Evolutionary conservation across 768 basidiomycete genomes (phyloP).

Genomic region (Antrodiella citrinella): DNA sequence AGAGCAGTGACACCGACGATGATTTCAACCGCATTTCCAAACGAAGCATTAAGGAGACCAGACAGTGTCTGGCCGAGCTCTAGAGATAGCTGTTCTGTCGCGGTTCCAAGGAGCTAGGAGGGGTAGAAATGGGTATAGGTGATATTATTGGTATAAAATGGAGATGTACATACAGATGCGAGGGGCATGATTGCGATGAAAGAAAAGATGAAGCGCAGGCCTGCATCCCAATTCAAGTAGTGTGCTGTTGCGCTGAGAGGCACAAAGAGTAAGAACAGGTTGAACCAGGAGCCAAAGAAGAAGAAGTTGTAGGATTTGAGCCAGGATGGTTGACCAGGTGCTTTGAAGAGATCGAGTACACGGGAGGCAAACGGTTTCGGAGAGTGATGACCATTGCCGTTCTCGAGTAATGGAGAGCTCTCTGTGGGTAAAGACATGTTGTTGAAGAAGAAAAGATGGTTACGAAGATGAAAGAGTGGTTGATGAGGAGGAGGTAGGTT

Average conservation of each 20-base stretch:
- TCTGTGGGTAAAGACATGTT: constrained; percentile 33
- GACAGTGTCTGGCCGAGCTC: constrained; percentile 80
- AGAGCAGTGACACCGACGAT: constrained; percentile 86
- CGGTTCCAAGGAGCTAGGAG: constrained; percentile 62
- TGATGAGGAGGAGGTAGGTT: constrained; percentile 4
- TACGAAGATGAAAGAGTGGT: neutral
- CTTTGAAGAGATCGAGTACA: constrained; percentile 35
- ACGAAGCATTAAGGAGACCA: constrained; percentile 79
- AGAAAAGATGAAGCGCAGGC: constrained; percentile 63
- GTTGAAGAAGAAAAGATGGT: constrained; percentile 3
- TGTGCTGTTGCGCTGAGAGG: constrained; percentile 65
- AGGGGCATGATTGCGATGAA: constrained; percentile 84
- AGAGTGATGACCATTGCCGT: constrained; percentile 25
- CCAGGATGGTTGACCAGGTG: constrained; percentile 62
- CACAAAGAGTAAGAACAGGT: constrained; percentile 71
- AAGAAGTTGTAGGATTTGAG: constrained; percentile 48
- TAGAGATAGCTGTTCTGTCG: constrained; percentile 74
- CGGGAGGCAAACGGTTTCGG: constrained; percentile 25
- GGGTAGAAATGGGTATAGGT: neutral
- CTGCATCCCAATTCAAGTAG: constrained; percentile 66
- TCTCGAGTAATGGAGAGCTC: constrained; percentile 40
- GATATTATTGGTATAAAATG: neutral
- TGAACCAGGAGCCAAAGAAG: constrained; percentile 60
- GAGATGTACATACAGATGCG: constrained; percentile 51
- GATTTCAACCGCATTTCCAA: constrained; percentile 81